Evolutionary conservation across 352 stramenopile species (phyloP).

Genomic region (Halophytophthora batemanensis): DNA sequence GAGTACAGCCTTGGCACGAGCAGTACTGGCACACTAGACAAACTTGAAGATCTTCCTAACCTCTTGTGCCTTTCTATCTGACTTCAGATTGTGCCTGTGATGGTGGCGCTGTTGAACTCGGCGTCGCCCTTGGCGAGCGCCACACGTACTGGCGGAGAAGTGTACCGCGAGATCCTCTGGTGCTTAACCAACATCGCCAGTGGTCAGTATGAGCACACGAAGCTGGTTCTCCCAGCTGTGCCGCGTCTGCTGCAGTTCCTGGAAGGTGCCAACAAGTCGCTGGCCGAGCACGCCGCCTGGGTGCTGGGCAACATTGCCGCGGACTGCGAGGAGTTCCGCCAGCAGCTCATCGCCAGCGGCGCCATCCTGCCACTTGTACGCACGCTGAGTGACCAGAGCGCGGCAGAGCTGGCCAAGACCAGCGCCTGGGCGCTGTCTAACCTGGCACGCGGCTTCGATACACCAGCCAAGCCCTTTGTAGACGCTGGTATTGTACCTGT

Average conservation of each 20-base stretch:
- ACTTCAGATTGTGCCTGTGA: constrained; percentile 63
- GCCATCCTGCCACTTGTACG: constrained; percentile 49
- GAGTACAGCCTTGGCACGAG: no score
- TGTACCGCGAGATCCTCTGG: constrained; percentile 80
- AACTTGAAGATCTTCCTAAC: no score
- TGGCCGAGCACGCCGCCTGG: constrained; percentile 79
- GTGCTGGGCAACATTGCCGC: constrained; percentile 84
- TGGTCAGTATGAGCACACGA: constrained; percentile 82
- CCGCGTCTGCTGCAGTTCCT: constrained; percentile 73
- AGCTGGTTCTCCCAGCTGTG: constrained; percentile 71
- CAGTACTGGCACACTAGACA: no score
- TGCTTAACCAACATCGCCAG: constrained; percentile 83
- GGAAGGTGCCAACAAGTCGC: constrained; percentile 44
- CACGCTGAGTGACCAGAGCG: constrained; percentile 28
- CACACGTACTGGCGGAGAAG: constrained; percentile 60
- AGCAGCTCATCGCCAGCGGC: constrained; percentile 68
- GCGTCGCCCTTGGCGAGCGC: constrained; percentile 60
- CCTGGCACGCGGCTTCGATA: constrained; percentile 74
- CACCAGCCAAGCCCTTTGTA: constrained; percentile 71
- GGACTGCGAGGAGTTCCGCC: constrained; percentile 83
- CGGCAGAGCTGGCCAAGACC: constrained; percentile 42
- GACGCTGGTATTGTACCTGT: constrained; percentile 63
- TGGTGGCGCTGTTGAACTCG: constrained; percentile 65
- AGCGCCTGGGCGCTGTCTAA: constrained; percentile 82
- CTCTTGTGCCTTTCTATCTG: constrained; percentile 5